These are phyloP conservation scores for Echeveria elegans DNA, from an alignment of 164 flowering plant species.

Conservation along the genomic window DNA sequence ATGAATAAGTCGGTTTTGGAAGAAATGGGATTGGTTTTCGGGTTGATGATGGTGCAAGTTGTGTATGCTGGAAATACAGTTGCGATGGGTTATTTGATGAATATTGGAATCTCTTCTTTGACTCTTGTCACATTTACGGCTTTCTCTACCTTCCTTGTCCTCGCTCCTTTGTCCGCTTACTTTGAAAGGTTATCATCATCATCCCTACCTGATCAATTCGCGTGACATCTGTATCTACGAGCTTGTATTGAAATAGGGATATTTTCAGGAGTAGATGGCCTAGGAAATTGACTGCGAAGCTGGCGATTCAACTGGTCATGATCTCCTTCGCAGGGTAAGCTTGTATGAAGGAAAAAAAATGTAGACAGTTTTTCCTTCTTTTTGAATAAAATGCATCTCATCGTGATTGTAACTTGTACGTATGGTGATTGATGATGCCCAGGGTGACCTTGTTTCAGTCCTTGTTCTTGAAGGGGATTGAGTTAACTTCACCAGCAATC, in stretches of 20 bases:
- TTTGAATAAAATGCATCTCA: too few relatives aligned
- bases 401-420: background rate
- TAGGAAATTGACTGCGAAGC: slow-evolving; percentile 23
- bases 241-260: too few relatives aligned
- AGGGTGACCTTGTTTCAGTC: too few relatives aligned
- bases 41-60: slow-evolving; percentile 35
- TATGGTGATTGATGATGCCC: too few relatives aligned
- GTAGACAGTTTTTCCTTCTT: too few relatives aligned
- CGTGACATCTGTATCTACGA: too few relatives aligned
- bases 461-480: too few relatives aligned
- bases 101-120: slow-evolving; percentile 31
- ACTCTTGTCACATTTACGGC: slow-evolving; percentile 36
- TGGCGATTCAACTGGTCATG: slow-evolving; percentile 44
- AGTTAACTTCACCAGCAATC: too few relatives aligned
- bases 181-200: slow-evolving; percentile 39
- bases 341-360: background rate
- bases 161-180: slow-evolving; percentile 33
- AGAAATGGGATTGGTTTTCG: slow-evolving; percentile 27
- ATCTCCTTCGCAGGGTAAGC: slow-evolving; percentile 62
- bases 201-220: background rate
- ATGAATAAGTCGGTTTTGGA: slow-evolving; percentile 20
- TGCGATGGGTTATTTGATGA: slow-evolving; percentile 37
- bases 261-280: slow-evolving; percentile 65
- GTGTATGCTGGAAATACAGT: slow-evolving; percentile 44
- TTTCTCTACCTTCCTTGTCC: slow-evolving; percentile 42